Percentiles rank a stretch among this genome's conserved stretches.
These are phyloP conservation scores for Trichoderma reesei DNA, from an alignment of 495 filamentous ascomycete genomes.

Conservation along the genomic window DNA sequence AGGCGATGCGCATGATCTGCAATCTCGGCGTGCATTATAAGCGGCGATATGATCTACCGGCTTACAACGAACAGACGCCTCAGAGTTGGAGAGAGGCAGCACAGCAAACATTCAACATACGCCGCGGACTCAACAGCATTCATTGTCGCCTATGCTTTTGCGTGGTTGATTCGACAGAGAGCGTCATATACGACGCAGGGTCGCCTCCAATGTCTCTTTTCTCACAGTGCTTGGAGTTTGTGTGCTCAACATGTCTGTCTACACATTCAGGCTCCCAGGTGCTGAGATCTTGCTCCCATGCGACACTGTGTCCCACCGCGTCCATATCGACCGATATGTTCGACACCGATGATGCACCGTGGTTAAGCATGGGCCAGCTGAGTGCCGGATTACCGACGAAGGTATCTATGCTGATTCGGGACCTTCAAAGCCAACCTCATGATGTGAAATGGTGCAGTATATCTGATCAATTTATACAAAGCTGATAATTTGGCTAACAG, in stretches of 20 bases:
- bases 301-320: conserved; percentile 14
- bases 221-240: conserved; percentile 17
- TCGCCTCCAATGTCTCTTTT: conserved; percentile 11
- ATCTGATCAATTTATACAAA: conserved; percentile 11
- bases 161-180: background rate
- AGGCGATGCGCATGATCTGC: conserved; percentile 32
- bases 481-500: conserved; percentile 12
- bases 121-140: conserved; percentile 14
- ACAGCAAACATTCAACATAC: conserved; percentile 22
- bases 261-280: conserved; percentile 3
- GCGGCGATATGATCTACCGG: conserved; percentile 14
- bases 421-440: conserved; percentile 8
- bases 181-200: background rate
- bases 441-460: conserved; percentile 21
- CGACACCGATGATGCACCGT: conserved; percentile 13
- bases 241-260: conserved; percentile 16
- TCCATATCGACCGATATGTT: conserved; percentile 14
- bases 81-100: conserved; percentile 16
- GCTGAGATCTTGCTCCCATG: conserved; percentile 18
- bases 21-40: conserved; percentile 28
- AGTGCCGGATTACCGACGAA: background rate
- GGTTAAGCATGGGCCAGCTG: background rate
- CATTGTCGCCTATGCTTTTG: conserved; percentile 6
- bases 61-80: background rate
- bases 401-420: background rate